phyloP scores from a whole-genome alignment of 163 green algal genomes.

The Chlorella variabilis region DNA sequence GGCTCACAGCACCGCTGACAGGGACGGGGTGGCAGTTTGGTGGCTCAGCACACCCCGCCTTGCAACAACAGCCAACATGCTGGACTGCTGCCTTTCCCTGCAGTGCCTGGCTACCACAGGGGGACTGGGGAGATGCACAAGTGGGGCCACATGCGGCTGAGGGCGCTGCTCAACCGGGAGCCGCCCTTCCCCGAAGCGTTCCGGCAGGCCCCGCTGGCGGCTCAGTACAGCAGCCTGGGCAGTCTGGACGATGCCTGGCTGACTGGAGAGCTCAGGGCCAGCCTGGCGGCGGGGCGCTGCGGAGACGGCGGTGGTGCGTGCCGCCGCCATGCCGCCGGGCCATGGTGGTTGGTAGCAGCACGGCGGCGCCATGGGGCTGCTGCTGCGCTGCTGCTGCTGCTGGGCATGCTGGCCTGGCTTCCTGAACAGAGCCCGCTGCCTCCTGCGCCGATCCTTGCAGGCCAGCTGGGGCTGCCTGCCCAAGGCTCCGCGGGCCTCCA shows the following conservation, averaged over 20 bases:
- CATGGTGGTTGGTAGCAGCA: too few relatives aligned
- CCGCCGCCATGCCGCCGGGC: too few relatives aligned
- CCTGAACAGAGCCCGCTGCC: too few relatives aligned
- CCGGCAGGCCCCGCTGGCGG: constrained; percentile 52
- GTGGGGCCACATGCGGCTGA: constrained; percentile 78
- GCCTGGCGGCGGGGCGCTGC: constrained; percentile 56
- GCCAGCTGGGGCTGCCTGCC: constrained; percentile 14
- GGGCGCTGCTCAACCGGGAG: constrained; percentile 55
- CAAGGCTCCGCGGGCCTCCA: constrained; percentile 33
- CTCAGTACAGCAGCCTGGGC: constrained; percentile 82
- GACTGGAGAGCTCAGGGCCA: constrained; percentile 60
- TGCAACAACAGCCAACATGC: too few relatives aligned
- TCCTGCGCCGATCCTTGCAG: too few relatives aligned
- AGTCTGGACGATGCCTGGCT: constrained; percentile 74
- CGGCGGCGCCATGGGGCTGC: too few relatives aligned
- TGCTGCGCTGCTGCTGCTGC: too few relatives aligned
- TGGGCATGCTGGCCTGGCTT: too few relatives aligned
- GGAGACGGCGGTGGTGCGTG: background rate
- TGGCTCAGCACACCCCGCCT: too few relatives aligned
- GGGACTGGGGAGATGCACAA: constrained; percentile 43
- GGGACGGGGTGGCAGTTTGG: too few relatives aligned
- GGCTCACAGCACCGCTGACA: too few relatives aligned
- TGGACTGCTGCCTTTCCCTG: too few relatives aligned
- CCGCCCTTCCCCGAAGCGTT: constrained; percentile 48
- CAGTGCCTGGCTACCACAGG: constrained; percentile 68